Percentiles rank a stretch among this genome's conserved stretches.
Evolutionary conservation across 371 early-diverging fungal species (phyloP).

Genomic region (Dichotomocladium elegans): DNA sequence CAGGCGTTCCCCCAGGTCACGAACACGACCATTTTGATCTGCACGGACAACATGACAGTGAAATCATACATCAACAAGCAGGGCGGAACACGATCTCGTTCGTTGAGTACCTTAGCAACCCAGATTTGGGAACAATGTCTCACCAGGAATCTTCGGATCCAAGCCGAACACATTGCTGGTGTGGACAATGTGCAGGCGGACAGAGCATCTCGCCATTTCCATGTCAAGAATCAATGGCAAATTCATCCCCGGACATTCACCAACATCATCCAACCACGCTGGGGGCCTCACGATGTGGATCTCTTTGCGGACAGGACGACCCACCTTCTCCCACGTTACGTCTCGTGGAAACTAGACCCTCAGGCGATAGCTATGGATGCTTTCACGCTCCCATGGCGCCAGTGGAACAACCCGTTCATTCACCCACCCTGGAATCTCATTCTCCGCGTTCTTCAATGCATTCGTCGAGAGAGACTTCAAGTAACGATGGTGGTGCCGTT

Average conservation of each 20-base stretch:
- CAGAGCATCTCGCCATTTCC: slow-evolving; percentile 1
- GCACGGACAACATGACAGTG: slow-evolving; percentile 24
- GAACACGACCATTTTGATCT: slow-evolving; percentile 13
- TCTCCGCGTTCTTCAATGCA: background rate
- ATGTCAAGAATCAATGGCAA: slow-evolving; percentile 4
- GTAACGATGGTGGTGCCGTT: slow-evolving; percentile 1
- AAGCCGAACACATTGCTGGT: slow-evolving; percentile 20
- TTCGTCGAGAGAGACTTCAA: background rate
- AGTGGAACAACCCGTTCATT: background rate
- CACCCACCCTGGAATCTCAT: slow-evolving; percentile 11
- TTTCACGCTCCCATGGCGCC: background rate
- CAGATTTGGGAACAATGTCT: slow-evolving; percentile 18
- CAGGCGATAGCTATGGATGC: background rate
- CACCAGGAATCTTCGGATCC: slow-evolving; percentile 9
- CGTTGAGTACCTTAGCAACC: slow-evolving; percentile 14
- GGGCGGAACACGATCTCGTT: slow-evolving; percentile 19
- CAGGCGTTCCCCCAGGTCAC: slow-evolving; percentile 7
- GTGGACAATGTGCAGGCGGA: slow-evolving; percentile 11
- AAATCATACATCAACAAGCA: slow-evolving; percentile 24
- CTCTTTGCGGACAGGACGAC: slow-evolving; percentile 17
- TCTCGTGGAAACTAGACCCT: slow-evolving; percentile 8
- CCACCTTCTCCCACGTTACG: slow-evolving; percentile 10
- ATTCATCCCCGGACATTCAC: too few species aligned
- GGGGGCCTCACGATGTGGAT: too few species aligned
- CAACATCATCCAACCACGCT: too few species aligned